Evolutionary conservation across 768 basidiomycete species (phyloP), one percentile per base, ranked within the genome.

Genomic region (Boletus rubropictus): DNA sequence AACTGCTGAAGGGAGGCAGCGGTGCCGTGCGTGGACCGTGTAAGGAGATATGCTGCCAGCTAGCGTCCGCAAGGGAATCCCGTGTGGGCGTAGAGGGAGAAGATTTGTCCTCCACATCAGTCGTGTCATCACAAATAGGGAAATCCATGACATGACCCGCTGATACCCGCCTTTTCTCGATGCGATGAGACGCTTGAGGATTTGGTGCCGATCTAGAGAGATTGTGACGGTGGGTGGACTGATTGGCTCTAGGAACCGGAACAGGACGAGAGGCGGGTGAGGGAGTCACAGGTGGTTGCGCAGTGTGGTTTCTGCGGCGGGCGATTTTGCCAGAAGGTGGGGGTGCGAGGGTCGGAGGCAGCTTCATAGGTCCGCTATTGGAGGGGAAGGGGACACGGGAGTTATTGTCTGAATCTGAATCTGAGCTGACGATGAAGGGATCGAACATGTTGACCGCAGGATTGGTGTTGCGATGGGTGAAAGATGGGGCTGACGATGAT

Each of bases 101-200:
- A 28, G 69, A 69, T n/a, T 41, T 60, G 9, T 68, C 62, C 22
- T 69, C 64, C 5, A 67, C 69, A 37, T 82, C 81, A 33, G 76
- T 81, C 53, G 76, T 74, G 55, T 89, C 86, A 52, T 89, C 86
- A 55, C 86, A 88, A 37, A 89, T 67, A 3, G 83, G 86, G 63
- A 86, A 86, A 29, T 67, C 70, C 38, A 55, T 40, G 39, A 61
- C 56, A 43, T 58, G 39, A n/a, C 64, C 65, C 9, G 62, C 58
- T 1, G 60, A 62, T 4, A 63, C 56, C 39, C 69, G 71, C 39
- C 69, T 69, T 31, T 62, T 61, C 50, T 33, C 52, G 34, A 64
- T 51, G 34, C 62, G 64, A 39, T 55, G 49, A 41, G 60, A 61
- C 52, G 63, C 63, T 43, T 69, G 71, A 7, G 70, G 64, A 22